A percentile compares a stretch with the other conserved stretches of the same genome.
phyloP scores from a whole-genome alignment of 495 filamentous ascomycete genomes.

The Aspergillus asperescens region DNA sequence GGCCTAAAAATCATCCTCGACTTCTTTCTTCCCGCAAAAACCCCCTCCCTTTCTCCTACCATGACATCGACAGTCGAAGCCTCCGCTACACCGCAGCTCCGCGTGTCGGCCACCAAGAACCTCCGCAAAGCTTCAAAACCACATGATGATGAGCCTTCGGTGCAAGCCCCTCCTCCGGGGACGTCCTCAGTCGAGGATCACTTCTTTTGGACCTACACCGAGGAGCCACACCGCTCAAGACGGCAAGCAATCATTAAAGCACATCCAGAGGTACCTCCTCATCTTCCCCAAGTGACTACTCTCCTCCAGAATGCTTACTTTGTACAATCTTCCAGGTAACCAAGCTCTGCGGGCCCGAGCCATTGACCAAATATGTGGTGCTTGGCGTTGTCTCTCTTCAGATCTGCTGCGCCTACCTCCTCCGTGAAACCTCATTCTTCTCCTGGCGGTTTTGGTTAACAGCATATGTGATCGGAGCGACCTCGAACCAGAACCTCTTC shows the following conservation, averaged over 20 bases:
- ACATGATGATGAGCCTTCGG: constrained; percentile 20
- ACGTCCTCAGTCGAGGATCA: constrained; percentile 42
- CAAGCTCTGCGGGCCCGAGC: constrained; percentile 95
- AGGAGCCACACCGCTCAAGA: constrained; percentile 92
- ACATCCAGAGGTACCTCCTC: constrained; percentile 74
- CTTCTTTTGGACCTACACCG: constrained; percentile 95
- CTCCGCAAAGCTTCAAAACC: constrained; percentile 10
- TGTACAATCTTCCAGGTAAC: constrained; percentile 58
- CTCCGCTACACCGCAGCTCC: constrained; percentile 33
- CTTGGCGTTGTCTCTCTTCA: constrained; percentile 79
- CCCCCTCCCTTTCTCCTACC: not conserved
- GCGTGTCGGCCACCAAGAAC: constrained; percentile 34
- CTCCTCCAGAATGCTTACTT: not conserved
- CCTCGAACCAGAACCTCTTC: constrained; percentile 97
- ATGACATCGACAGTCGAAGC: constrained; percentile 36
- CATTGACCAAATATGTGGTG: constrained; percentile 91
- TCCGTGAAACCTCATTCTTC: constrained; percentile 74
- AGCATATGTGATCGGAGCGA: constrained; percentile 90
- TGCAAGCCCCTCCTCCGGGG: constrained; percentile 33
- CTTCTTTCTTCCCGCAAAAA: constrained; percentile 1
- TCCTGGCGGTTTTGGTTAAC: constrained; percentile 79
- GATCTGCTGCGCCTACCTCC: constrained; percentile 68
- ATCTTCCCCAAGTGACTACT: not conserved
- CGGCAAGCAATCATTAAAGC: constrained; percentile 95
- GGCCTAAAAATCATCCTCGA: constrained; percentile 15